Percentiles rank a stretch among this genome's conserved stretches.
Conservation (phyloP, 768 basidiomycete genomes). For the Tephrocybe sp. region DNA sequence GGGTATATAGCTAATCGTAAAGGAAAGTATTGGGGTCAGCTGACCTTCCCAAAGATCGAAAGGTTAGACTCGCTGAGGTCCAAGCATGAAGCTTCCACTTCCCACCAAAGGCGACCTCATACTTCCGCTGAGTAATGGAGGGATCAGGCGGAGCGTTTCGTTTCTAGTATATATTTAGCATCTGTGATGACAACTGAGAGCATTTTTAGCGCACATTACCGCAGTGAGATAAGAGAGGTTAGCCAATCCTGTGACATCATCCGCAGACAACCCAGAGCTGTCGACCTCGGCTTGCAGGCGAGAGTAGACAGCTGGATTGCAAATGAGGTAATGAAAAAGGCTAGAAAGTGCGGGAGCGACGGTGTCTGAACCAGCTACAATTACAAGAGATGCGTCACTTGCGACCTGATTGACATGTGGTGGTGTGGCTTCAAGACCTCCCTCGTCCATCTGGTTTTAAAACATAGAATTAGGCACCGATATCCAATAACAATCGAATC, state of each 20-base stretch:
- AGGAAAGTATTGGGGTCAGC: neutral
- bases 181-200: neutral
- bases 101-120: constrained; percentile 23
- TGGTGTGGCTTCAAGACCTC: constrained; percentile 10
- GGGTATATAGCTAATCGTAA: constrained; percentile 30
- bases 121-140: constrained; percentile 32
- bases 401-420: constrained; percentile 18
- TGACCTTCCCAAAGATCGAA: too few relatives aligned
- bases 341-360: constrained; percentile 17
- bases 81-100: constrained; percentile 12
- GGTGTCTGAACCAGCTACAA: constrained; percentile 21
- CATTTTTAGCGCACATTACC: constrained; percentile 30
- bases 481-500: neutral
- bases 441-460: constrained; percentile 18
- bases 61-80: constrained; percentile 17
- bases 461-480: too few relatives aligned
- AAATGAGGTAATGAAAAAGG: constrained; percentile 18
- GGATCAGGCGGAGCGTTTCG: constrained; percentile 36
- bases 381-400: constrained; percentile 17
- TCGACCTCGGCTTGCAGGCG: constrained; percentile 8
- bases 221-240: constrained; percentile 24
- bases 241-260: neutral
- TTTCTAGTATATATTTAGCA: constrained; percentile 24
- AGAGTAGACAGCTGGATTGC: constrained; percentile 12
- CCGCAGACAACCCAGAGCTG: neutral